phyloP scores from a whole-genome alignment of 139 green algal genomes.

The Zygnema cylindricum region DNA sequence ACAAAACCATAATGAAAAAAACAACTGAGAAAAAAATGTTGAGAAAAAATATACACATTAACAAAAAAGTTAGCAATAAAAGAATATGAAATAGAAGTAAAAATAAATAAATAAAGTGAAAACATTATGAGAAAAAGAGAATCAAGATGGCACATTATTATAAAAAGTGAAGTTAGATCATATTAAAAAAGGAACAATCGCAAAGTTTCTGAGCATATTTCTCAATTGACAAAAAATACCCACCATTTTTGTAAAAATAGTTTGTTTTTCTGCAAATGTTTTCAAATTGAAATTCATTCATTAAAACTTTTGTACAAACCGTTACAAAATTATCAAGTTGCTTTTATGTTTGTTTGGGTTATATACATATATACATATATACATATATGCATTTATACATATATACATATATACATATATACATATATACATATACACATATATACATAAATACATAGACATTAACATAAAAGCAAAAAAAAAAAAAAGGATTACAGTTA shows the following conservation, averaged over 20 bases:
- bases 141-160: background rate
- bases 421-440: background rate
- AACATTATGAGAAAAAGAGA: background rate
- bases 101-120: background rate
- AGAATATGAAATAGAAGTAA: background rate
- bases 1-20: background rate
- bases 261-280: too few relatives aligned
- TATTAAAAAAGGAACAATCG: too few relatives aligned
- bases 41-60: background rate
- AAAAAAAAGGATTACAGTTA: slow-evolving; percentile 17
- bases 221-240: too few relatives aligned
- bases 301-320: too few relatives aligned
- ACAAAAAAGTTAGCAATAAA: background rate
- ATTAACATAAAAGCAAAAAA: background rate
- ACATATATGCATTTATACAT: too few relatives aligned
- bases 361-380: too few relatives aligned
- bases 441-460: background rate
- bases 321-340: too few relatives aligned
- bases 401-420: background rate
- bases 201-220: too few relatives aligned
- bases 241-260: too few relatives aligned
- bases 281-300: too few relatives aligned
- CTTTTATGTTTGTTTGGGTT: too few relatives aligned
- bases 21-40: background rate
- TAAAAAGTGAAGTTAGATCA: too few relatives aligned